Evolutionary conservation across 768 basidiomycete species (phyloP).

Genomic region (Cytidiella melzeri): DNA sequence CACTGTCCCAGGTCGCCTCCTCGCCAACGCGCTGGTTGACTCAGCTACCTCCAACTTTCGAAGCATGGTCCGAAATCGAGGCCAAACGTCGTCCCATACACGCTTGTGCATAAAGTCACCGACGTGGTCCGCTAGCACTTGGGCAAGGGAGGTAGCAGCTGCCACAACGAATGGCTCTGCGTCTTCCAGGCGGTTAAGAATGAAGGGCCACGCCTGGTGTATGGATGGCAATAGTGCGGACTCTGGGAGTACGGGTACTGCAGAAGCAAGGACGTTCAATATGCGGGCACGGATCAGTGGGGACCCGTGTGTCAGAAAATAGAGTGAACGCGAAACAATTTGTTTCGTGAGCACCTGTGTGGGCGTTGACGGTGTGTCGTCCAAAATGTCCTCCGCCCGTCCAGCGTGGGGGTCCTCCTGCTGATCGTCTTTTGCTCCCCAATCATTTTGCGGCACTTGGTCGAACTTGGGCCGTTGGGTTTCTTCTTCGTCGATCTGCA

Average conservation of each 20-base stretch:
- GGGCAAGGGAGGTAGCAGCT: constrained; percentile 70
- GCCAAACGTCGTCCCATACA: constrained; percentile 94
- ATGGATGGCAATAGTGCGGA: constrained; percentile 77
- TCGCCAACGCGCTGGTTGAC: constrained; percentile 55
- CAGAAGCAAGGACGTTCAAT: constrained; percentile 63
- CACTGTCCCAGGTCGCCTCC: constrained; percentile 42
- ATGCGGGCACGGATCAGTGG: constrained; percentile 82
- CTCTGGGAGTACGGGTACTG: constrained; percentile 67
- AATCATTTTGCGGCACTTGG: constrained; percentile 51
- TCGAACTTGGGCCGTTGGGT: constrained; percentile 43
- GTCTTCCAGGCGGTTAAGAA: constrained; percentile 77
- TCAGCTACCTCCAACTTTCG: constrained; percentile 58
- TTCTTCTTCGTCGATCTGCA: constrained; percentile 13
- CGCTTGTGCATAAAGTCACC: constrained; percentile 83
- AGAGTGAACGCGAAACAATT: constrained; percentile 81
- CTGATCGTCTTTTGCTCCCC: constrained; percentile 34
- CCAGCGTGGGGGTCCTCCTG: constrained; percentile 18
- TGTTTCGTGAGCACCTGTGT: constrained; percentile 74
- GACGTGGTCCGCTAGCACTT: constrained; percentile 57
- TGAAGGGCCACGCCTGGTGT: constrained; percentile 90
- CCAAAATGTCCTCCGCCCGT: constrained; percentile 31
- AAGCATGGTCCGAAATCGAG: constrained; percentile 63
- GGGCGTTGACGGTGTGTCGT: constrained; percentile 51
- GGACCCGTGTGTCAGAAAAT: constrained; percentile 88
- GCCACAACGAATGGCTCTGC: constrained; percentile 73